Percentiles rank a stretch among this genome's conserved stretches.
These are phyloP conservation scores for Suhomyces atakaporum DNA, from an alignment of 1,139 yeast genomes.

Conservation along the genomic window DNA sequence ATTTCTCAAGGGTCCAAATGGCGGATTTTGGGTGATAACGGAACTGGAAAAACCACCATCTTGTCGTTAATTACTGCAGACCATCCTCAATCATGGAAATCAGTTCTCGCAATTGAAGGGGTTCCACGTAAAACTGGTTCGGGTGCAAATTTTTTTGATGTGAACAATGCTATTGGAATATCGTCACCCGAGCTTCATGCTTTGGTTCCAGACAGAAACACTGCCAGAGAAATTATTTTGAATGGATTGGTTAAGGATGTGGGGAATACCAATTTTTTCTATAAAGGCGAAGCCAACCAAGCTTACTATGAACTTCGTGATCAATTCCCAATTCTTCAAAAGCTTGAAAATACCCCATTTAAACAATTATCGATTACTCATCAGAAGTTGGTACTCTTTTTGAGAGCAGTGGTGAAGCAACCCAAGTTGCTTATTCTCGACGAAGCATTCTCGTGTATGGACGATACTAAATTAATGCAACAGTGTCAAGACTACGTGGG, in stretches of 20 bases:
- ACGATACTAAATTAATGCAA: conserved; percentile 56
- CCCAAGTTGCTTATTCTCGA: conserved; percentile 83
- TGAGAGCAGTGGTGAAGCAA: conserved; percentile 72
- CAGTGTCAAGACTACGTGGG: conserved; percentile 68
- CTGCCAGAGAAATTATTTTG: conserved; percentile 60
- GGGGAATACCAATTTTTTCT: conserved; percentile 55
- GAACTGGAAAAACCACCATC: conserved; percentile 90
- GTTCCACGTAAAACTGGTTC: conserved; percentile 68
- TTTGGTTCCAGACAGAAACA: conserved; percentile 61
- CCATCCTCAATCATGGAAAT: conserved; percentile 95
- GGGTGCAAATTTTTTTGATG: conserved; percentile 71
- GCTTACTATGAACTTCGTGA: conserved; percentile 23
- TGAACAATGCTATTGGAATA: conserved; percentile 79
- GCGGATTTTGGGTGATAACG: conserved; percentile 89
- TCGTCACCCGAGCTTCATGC: conserved; percentile 93
- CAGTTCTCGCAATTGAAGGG: conserved; percentile 65
- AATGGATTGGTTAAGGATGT: conserved; percentile 65
- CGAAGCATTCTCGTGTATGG: conserved; percentile 94
- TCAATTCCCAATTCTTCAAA: conserved; percentile 31
- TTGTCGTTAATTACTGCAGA: conserved; percentile 85
- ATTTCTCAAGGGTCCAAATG: conserved; percentile 75
- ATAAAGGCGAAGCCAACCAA: conserved; percentile 17
- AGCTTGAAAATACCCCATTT: conserved; percentile 43
- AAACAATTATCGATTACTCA: conserved; percentile 62
- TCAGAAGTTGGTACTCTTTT: conserved; percentile 76